Base-by-base conservation (phyloP, 23 red algal species). In the Gracilaria domingensis region DNA sequence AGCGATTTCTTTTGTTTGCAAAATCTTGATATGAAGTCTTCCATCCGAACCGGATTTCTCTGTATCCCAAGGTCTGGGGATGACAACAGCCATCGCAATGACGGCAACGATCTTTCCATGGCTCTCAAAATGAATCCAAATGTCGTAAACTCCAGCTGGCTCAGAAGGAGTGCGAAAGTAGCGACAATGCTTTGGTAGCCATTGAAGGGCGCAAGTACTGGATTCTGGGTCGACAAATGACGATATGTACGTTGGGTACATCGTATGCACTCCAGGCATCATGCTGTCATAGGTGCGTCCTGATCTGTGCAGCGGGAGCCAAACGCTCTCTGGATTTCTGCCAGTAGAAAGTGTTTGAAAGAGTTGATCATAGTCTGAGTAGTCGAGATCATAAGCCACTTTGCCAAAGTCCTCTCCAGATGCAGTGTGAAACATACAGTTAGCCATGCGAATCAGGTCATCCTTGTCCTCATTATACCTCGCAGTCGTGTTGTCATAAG, bases 121-220 rank as follows among this genome's bases (percentile, higher is more conserved):
- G 51, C 51, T 55, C 51, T 55, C 9, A 55, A 55, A 55, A 55
- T 55, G 51, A 55, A 55, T 55, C 51, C 51, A 55, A 55, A 55
- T 55, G 51, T 55, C 51, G 51, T 55, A 55, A 7, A 55, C 14
- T 55, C 51, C 51, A 18, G 51, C 8, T 55, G 51, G 51, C 6
- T 55, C 51, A 55, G 51, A 8, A 55, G 51, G 51, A 55, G 51
- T 14, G 51, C 51, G 51, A 20, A 55, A 55, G 51, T 55, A 55
- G 2, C 51, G 51, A 18, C 51, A 55, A 55, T 55, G 6, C 51
- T 55, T 55, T 55, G 51, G 51, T 55, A 55, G 51, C 51, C 51
- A 55, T 16, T 55, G 51, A 55, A 20, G 14, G 14, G 17, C 14
- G 51, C 14, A 8, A 55, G 51, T 55, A 55, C 51, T 55, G 9